Evolutionary conservation across 1,284 basidiomycete species (phyloP).

Genomic region (Marasmius sp.): DNA sequence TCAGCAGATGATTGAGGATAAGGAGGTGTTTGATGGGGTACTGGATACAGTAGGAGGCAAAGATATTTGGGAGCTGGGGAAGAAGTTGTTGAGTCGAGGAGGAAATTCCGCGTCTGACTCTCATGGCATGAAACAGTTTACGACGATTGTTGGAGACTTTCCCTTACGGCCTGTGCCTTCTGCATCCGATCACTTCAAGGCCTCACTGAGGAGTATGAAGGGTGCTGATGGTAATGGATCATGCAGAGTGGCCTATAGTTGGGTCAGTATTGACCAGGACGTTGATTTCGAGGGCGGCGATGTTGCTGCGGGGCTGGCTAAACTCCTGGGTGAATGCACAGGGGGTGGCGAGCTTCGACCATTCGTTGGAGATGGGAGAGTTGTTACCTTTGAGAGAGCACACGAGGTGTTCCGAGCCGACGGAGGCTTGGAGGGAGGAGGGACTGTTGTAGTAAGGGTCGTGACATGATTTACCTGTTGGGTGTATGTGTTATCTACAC

Average conservation of each 20-base stretch:
- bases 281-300: not conserved
- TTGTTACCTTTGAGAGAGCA: not conserved
- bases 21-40: slow-evolving; percentile 72
- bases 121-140: slow-evolving; percentile 56
- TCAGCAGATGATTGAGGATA: slow-evolving; percentile 50
- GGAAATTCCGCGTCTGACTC: slow-evolving; percentile 9
- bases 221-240: not conserved
- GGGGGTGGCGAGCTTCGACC: not conserved
- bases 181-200: slow-evolving; percentile 67
- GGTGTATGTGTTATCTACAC: too few species aligned
- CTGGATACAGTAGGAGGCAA: slow-evolving; percentile 81
- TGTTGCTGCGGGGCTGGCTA: not conserved
- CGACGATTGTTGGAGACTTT: slow-evolving; percentile 71
- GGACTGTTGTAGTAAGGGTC: not conserved
- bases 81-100: not conserved
- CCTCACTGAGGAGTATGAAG: slow-evolving; percentile 64
- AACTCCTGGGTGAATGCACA: not conserved
- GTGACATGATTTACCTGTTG: not conserved
- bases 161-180: slow-evolving; percentile 63
- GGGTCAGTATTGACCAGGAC: not conserved
- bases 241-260: not conserved
- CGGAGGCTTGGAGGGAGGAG: not conserved
- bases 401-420: not conserved
- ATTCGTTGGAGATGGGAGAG: not conserved
- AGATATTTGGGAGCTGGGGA: slow-evolving; percentile 49